Evolutionary conservation across 2,329 filamentous ascomycete species (phyloP).

Genomic region (Incumbomyces delicatus): DNA sequence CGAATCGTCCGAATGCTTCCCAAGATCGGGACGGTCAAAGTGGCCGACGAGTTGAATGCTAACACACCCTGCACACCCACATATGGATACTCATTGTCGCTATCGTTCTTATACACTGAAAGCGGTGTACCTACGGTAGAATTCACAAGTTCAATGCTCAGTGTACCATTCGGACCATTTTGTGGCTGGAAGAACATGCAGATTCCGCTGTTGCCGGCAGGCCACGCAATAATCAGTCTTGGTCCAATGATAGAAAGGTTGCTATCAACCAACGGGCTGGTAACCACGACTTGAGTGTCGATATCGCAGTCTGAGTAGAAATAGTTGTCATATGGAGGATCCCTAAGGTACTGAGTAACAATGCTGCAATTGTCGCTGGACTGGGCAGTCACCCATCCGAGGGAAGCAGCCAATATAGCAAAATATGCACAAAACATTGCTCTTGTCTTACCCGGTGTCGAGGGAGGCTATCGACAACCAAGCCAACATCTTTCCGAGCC

Average conservation of each 20-base stretch:
- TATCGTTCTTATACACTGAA: conserved; percentile 34
- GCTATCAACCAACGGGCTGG: conserved; percentile 45
- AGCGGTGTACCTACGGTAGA: conserved; percentile 39
- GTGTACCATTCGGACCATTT: conserved; percentile 43
- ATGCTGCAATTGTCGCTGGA: conserved; percentile 21
- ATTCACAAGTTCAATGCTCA: conserved; percentile 46
- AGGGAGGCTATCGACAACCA: no score
- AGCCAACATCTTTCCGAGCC: no score
- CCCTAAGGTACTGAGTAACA: conserved; percentile 39
- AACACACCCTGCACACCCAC: conserved; percentile 47
- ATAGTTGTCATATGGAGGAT: conserved; percentile 54
- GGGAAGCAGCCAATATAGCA: not conserved
- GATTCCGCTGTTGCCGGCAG: conserved; percentile 54
- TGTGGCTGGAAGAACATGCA: conserved; percentile 48
- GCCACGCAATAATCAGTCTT: conserved; percentile 54
- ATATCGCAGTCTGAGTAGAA: conserved; percentile 57
- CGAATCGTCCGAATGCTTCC: conserved; percentile 55
- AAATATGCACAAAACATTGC: not conserved
- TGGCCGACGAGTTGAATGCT: conserved; percentile 49
- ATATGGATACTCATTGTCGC: conserved; percentile 28
- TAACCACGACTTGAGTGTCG: conserved; percentile 51
- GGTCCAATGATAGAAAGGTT: conserved; percentile 48
- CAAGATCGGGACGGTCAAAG: conserved; percentile 47
- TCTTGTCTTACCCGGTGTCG: not conserved
- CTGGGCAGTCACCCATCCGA: not conserved